Evolutionary conservation across 1,284 basidiomycete species (phyloP), one percentile per base, ranked within the genome.

Genomic region (Ustilago loliicola): DNA sequence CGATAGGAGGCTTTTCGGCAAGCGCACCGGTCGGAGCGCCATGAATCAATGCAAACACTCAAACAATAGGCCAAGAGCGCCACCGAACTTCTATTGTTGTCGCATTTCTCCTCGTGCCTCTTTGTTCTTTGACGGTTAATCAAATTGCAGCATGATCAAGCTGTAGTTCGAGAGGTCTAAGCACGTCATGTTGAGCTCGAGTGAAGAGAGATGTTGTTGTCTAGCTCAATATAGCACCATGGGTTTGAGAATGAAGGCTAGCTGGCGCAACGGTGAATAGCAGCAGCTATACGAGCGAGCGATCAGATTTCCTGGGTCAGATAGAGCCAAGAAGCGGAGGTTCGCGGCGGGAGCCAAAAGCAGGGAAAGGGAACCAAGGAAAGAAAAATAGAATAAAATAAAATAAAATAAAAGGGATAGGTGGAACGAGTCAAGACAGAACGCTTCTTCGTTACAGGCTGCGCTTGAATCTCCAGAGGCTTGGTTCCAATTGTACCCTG

Each of bases 251-350:
- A 17, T 40, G 15, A 13, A 34, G 32, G 38, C 38, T 40, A 9
- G 38, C 17, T 19, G 34, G 9, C 15, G 40, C 40, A 23, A 21
- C 8, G 23, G 8, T 23, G 21, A n/a, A 23, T 17, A 6, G 6
- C n/a, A 23, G 45, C 45, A 42, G 23, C 23, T 21, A n/a, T 47
- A n/a, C 23, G 23, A n/a, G 45, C n/a, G 6, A 48, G 45, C 5
- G 48, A 27, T 29, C 25, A 15, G 15, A 29, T n/a, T 50, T 50
- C 29, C 48, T 50, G 48, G 48, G 27, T 50, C 13, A 11, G 2
- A 4, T 3, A 15, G 3, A 36, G 51, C 51, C 30, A 53, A 34
- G 30, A 38, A 57, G 55, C 55, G 54, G 54, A 56, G 54, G 54
- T 56, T 23, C 54, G 54, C 54, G 55, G 55, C 55, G 38, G 55